These are phyloP conservation scores for Ceratocystis alfenasii DNA, from an alignment of 2,329 filamentous ascomycete species.

Conservation along the genomic window DNA sequence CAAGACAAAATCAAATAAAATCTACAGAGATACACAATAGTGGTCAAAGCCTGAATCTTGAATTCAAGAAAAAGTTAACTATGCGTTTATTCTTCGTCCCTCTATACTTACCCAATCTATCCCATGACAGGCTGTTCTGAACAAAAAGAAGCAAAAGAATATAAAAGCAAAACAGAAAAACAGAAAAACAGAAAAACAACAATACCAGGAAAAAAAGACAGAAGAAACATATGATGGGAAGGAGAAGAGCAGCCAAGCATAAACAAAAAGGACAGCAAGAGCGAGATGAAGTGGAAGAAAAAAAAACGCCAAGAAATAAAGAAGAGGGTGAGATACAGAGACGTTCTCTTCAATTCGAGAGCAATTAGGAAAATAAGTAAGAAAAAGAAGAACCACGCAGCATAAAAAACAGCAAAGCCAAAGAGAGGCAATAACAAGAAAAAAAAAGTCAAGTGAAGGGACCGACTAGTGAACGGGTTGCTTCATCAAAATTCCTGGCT, in stretches of 20 bases:
- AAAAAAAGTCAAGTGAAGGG: conserved; percentile 11
- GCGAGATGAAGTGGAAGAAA: background rate
- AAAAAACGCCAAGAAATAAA: conserved; percentile 8
- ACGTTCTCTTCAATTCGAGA: background rate
- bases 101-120: conserved; percentile 9
- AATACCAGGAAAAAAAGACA: background rate
- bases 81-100: conserved; percentile 10
- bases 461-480: background rate
- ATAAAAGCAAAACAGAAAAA: background rate
- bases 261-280: background rate
- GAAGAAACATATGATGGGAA: background rate
- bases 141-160: conserved; percentile 1
- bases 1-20: background rate
- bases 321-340: background rate
- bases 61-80: conserved; percentile 5
- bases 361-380: conserved; percentile 3
- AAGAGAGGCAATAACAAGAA: conserved; percentile 23
- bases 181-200: background rate
- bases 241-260: background rate
- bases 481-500: background rate
- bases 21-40: background rate
- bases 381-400: conserved; percentile 15
- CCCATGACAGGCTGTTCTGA: conserved; percentile 9
- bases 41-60: background rate
- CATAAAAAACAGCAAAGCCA: conserved; percentile 18